Evolutionary conservation across 2,329 filamentous ascomycete genomes (phyloP), one percentile per base, ranked within the genome.

Genomic region (Colletotrichum trifolii): DNA sequence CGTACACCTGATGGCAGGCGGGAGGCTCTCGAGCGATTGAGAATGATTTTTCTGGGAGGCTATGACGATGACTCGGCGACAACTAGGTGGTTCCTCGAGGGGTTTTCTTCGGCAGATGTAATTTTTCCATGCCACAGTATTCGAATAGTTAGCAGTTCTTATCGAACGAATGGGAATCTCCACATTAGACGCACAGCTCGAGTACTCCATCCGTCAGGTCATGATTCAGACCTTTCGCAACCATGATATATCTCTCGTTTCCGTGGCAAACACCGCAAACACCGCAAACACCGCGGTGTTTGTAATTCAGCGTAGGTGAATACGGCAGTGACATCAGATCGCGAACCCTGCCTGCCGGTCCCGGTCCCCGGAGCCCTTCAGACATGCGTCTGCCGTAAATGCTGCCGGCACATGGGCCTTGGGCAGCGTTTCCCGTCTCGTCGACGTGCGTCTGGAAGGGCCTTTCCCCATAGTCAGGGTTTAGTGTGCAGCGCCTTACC

Each of bases 121-220:
- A 57, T 48, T 58, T 49, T 56, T 52, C 25, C 8, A 40, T 64
- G 63, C 53, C 33, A 66, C 43, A 62, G 47, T 65, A 47, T 40
- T 47, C 40, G 39, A 50, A 12, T 48, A 47, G 48, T 48, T 52
- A 47, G 45, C 15, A 56, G 45, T 49, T 55, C 45, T 39, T 13
- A 62, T 36, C 36, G 36, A 63, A 47, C 36, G 47, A 66, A 66
- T 54, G 46, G n/a, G 58, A 66, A 57, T 63, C 58, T 62, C 58
- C 58, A 62, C 52, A 56, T 62, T 57, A 53, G 53, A 60, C 57
- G 40, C 11, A 38, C 45, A 11, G 5, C 8, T 17, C 17, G n/a
- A 46, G 6, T 17, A 17, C 25, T 15, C n/a, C 9, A 46, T 15
- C 43, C 15, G 13, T n/a, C 15, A 17, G 8, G 13, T 4, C 12